Conservation (phyloP, 768 basidiomycete species). For the Lactifluus volemus region DNA sequence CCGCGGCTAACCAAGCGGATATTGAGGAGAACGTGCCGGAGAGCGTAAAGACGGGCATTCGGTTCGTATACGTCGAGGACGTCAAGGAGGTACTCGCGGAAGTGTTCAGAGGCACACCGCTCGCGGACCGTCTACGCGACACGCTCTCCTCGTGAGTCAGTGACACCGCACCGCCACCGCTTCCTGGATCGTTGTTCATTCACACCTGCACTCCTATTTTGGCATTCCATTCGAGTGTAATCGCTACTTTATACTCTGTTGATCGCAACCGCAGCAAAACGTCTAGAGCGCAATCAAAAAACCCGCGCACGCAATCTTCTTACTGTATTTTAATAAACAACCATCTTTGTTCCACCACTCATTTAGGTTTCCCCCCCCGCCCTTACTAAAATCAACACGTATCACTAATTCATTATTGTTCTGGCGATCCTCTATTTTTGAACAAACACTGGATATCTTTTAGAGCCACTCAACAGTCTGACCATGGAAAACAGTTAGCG, state of each 20-base stretch:
- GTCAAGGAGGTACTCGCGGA: slow-evolving; percentile 84
- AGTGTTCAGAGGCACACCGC: slow-evolving; percentile 61
- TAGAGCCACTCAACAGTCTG: slow-evolving; percentile 30
- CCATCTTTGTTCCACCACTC: slow-evolving; percentile 3
- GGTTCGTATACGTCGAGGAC: slow-evolving; percentile 92
- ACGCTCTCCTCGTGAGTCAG: slow-evolving; percentile 29
- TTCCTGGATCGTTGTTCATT: background rate
- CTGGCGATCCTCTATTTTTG: background rate
- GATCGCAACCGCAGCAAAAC: slow-evolving; percentile 1
- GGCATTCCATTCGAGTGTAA: slow-evolving; percentile 5
- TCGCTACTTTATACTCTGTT: slow-evolving; percentile 1
- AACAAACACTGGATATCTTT: background rate
- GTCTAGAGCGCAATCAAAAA: slow-evolving; percentile 13
- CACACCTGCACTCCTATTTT: background rate
- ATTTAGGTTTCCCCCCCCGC: background rate
- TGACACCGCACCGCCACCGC: background rate
- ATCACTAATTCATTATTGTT: no score
- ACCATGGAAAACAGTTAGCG: background rate
- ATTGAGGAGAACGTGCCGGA: slow-evolving; percentile 97
- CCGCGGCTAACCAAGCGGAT: slow-evolving; percentile 83
- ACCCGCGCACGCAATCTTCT: slow-evolving; percentile 12
- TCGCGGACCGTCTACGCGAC: slow-evolving; percentile 61
- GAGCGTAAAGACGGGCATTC: slow-evolving; percentile 91
- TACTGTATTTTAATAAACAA: slow-evolving; percentile 13
- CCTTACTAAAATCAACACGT: no score